phyloP scores from a whole-genome alignment of 2,329 filamentous ascomycete genomes.

The Stemphylium beticola region DNA sequence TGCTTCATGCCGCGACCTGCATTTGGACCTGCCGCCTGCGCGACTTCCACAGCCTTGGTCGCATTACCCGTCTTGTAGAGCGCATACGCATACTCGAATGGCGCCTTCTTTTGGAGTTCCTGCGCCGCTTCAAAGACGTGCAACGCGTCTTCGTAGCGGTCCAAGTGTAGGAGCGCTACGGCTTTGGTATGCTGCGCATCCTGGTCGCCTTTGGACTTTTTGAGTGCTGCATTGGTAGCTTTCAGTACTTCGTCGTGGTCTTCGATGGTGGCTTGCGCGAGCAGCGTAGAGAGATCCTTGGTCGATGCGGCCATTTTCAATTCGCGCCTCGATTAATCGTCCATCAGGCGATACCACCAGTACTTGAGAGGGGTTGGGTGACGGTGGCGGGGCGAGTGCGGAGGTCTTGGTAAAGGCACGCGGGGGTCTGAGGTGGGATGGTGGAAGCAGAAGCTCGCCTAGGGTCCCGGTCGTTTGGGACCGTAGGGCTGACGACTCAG shows the following conservation, averaged over 20 bases:
- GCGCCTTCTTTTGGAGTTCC: conserved; percentile 65
- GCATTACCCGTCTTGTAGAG: conserved; percentile 79
- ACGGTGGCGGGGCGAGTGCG: conserved; percentile 25
- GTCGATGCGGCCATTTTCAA: conserved; percentile 48
- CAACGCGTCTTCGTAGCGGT: conserved; percentile 80
- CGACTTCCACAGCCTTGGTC: conserved; percentile 65
- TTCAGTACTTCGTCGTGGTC: conserved; percentile 79
- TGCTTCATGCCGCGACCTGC: conserved; percentile 61
- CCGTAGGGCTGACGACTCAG: conserved; percentile 10
- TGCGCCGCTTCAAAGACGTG: conserved; percentile 69
- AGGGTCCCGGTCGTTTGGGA: conserved; percentile 21
- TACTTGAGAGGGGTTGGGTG: conserved; percentile 1
- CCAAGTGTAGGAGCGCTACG: conserved; percentile 79
- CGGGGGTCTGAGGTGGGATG: conserved; percentile 38
- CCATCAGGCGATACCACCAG: conserved; percentile 27
- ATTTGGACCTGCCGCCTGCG: conserved; percentile 44
- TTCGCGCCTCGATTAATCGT: conserved; percentile 22
- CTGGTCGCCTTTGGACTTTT: conserved; percentile 64
- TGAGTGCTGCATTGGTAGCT: conserved; percentile 63
- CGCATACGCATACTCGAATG: conserved; percentile 79
- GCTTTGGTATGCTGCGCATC: conserved; percentile 72
- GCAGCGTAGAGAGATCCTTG: conserved; percentile 60
- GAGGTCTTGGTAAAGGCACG: conserved; percentile 34
- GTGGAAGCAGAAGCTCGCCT: conserved; percentile 31
- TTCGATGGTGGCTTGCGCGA: conserved; percentile 64